Conservation (phyloP, 2,329 filamentous ascomycete species). For the Penicillium psychrosexuale region DNA sequence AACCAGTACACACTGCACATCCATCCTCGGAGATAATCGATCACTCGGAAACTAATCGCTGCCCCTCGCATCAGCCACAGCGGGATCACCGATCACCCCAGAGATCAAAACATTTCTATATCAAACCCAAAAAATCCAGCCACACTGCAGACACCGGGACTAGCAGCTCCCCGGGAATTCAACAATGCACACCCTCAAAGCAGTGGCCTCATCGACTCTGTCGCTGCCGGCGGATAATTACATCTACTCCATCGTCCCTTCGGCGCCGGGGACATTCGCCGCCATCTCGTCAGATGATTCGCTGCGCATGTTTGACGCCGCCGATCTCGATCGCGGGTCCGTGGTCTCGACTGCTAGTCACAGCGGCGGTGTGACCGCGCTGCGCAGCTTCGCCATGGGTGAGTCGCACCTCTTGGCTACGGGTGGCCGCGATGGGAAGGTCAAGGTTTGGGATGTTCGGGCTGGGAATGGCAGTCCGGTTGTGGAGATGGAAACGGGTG, state of each 20-base stretch:
- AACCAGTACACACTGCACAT: too few species aligned
- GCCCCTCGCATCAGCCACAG: constrained; percentile 7
- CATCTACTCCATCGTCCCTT: constrained; percentile 41
- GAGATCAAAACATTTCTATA: background rate
- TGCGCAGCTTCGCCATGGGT: constrained; percentile 30
- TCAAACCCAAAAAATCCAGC: background rate
- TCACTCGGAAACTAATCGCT: background rate
- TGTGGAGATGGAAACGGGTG: constrained; percentile 38
- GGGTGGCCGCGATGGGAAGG: constrained; percentile 41
- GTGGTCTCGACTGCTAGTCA: constrained; percentile 24
- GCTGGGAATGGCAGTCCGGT: constrained; percentile 25
- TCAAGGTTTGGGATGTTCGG: constrained; percentile 44
- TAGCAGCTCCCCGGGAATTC: background rate
- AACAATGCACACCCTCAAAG: constrained; percentile 35
- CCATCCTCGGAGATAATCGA: background rate
- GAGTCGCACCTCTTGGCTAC: constrained; percentile 33
- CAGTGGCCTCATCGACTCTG: constrained; percentile 36
- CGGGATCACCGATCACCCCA: background rate
- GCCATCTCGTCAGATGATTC: constrained; percentile 48
- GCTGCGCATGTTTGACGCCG: constrained; percentile 41
- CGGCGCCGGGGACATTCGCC: constrained; percentile 33
- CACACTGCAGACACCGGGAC: background rate
- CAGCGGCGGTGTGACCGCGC: constrained; percentile 38
- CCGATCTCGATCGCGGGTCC: constrained; percentile 28
- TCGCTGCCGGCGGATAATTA: constrained; percentile 41